A percentile compares a stretch with the other conserved stretches of the same genome.
These are phyloP conservation scores for Geotrichum aggregatum DNA, from an alignment of 1,139 yeast genomes.

Conservation along the genomic window DNA sequence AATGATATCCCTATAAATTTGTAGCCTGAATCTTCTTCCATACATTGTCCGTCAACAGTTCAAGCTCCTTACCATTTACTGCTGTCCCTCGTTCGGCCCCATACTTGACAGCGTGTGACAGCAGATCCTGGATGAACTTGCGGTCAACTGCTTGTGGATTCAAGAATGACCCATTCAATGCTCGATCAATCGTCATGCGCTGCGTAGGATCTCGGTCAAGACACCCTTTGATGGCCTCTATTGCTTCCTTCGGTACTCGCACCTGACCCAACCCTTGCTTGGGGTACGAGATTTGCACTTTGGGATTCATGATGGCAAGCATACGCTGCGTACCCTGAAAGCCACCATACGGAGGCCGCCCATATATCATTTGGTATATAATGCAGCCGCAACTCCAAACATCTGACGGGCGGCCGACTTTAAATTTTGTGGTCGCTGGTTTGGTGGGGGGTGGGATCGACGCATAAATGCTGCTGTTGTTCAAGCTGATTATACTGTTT, in stretches of 20 bases:
- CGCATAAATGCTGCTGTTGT: slow-evolving; percentile 18
- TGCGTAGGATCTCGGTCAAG: slow-evolving; percentile 65
- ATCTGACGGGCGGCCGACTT: slow-evolving; percentile 92
- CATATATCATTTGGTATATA: slow-evolving; percentile 91
- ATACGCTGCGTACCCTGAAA: slow-evolving; percentile 76
- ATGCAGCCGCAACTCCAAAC: slow-evolving; percentile 99
- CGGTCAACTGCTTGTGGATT: slow-evolving; percentile 71
- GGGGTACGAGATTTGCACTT: slow-evolving; percentile 65
- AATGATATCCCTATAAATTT: slow-evolving; percentile 1
- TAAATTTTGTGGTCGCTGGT: slow-evolving; percentile 44
- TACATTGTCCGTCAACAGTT: slow-evolving; percentile 50
- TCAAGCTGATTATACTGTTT: slow-evolving; percentile 19
- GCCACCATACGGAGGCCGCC: slow-evolving; percentile 83
- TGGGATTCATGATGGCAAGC: slow-evolving; percentile 82
- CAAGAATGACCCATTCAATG: slow-evolving; percentile 59
- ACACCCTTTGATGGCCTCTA: slow-evolving; percentile 71
- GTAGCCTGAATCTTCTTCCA: slow-evolving; percentile 39
- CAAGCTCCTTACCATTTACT: slow-evolving; percentile 43
- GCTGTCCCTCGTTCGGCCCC: slow-evolving; percentile 49
- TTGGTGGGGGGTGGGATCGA: slow-evolving; percentile 23
- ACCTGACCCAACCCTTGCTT: slow-evolving; percentile 58
- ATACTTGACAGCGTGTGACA: slow-evolving; percentile 69
- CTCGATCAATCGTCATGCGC: slow-evolving; percentile 62
- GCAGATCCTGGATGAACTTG: slow-evolving; percentile 62
- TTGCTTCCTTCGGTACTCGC: slow-evolving; percentile 61